These are phyloP conservation scores for Phytopythium delawarense DNA, from an alignment of 352 stramenopile species.

Conservation along the genomic window DNA sequence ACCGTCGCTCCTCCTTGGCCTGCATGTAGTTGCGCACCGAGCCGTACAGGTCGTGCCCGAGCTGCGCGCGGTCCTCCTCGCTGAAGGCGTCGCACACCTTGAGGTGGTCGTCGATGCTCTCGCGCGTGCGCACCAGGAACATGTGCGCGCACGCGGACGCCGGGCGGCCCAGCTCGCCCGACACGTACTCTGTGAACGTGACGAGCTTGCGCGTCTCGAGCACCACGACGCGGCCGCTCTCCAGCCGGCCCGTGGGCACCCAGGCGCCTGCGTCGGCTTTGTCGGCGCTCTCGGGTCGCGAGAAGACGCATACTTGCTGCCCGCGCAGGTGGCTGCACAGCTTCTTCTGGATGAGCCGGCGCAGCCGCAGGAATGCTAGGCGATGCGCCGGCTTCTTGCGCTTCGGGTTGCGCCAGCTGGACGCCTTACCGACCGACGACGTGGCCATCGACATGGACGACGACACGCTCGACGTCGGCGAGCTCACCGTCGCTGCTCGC, in stretches of 20 bases:
- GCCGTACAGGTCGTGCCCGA: slow-evolving; percentile 27
- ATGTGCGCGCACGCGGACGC: slow-evolving; percentile 68
- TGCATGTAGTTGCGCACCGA: slow-evolving; percentile 29
- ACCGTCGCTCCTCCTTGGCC: slow-evolving; percentile 10
- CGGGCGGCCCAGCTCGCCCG: slow-evolving; percentile 30
- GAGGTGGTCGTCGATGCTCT: slow-evolving; percentile 73
- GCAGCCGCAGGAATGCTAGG: slow-evolving; percentile 47
- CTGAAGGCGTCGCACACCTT: slow-evolving; percentile 65
- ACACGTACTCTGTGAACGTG: slow-evolving; percentile 61
- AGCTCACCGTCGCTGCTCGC: background rate
- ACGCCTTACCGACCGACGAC: background rate
- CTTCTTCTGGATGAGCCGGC: slow-evolving; percentile 62
- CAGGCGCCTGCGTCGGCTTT: slow-evolving; percentile 15
- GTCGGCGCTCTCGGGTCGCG: slow-evolving; percentile 12
- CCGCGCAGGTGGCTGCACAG: slow-evolving; percentile 65
- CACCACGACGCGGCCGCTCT: slow-evolving; percentile 49
- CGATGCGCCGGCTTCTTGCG: slow-evolving; percentile 22
- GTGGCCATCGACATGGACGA: background rate
- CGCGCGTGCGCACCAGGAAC: slow-evolving; percentile 42
- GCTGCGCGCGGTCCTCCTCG: slow-evolving; percentile 39
- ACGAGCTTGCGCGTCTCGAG: slow-evolving; percentile 46
- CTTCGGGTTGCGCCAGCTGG: slow-evolving; percentile 14
- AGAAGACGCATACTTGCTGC: slow-evolving; percentile 50
- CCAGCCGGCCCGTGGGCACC: slow-evolving; percentile 44
- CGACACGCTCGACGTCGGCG: slow-evolving; percentile 5